These are phyloP conservation scores for Aureobasidium sp. DNA, from an alignment of 2,329 filamentous ascomycete species.

Conservation along the genomic window DNA sequence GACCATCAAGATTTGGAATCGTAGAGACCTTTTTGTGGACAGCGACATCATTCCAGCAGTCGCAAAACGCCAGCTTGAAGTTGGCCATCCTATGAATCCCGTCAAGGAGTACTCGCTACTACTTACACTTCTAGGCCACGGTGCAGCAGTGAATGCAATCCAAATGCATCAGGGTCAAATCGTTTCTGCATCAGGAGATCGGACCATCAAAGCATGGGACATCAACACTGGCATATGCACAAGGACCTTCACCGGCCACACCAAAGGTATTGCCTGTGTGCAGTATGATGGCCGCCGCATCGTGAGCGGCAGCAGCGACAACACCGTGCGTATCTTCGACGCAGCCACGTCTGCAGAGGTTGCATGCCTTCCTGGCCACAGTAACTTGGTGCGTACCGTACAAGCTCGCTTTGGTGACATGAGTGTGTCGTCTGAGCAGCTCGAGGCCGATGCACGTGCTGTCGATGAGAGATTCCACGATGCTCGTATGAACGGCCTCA, in stretches of 20 bases:
- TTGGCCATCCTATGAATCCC: slow-evolving; percentile 48
- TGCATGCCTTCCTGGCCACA: slow-evolving; percentile 75
- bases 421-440: slow-evolving; percentile 69
- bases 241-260: slow-evolving; percentile 76
- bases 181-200: slow-evolving; percentile 90
- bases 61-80: slow-evolving; percentile 27
- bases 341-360: slow-evolving; percentile 79
- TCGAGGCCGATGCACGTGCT: slow-evolving; percentile 63
- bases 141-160: slow-evolving; percentile 91
- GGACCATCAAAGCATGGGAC: slow-evolving; percentile 91
- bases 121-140: slow-evolving; percentile 73
- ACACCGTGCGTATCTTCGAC: slow-evolving; percentile 93
- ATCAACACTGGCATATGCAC: slow-evolving; percentile 70
- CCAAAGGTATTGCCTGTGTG: slow-evolving; percentile 94
- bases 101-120: slow-evolving; percentile 68
- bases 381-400: slow-evolving; percentile 81
- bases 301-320: slow-evolving; percentile 92
- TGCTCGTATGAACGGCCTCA: slow-evolving; percentile 43
- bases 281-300: slow-evolving; percentile 92
- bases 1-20: slow-evolving; percentile 93
- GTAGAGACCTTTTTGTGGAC: slow-evolving; percentile 52
- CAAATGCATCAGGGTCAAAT: slow-evolving; percentile 81
- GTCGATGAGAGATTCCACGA: slow-evolving; percentile 68
- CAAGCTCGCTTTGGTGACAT: slow-evolving; percentile 91
- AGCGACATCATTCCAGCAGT: slow-evolving; percentile 31